Percentiles rank a stretch among this genome's conserved stretches.
These are phyloP conservation scores for Porodaedalea pini DNA, from an alignment of 1,284 basidiomycete species.

Conservation along the genomic window DNA sequence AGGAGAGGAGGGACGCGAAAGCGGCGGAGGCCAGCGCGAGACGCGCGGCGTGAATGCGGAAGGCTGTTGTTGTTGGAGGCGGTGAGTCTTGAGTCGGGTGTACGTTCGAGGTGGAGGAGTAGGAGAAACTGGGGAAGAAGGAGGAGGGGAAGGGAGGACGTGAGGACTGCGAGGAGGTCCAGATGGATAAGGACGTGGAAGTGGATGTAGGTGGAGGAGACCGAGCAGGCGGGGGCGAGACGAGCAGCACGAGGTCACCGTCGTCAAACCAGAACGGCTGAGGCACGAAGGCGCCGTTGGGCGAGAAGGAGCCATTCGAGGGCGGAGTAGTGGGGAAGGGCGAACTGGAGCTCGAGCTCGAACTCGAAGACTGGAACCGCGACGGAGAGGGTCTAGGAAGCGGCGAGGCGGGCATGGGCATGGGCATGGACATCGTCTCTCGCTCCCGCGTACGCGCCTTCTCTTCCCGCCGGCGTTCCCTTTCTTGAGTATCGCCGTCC, in stretches of 20 bases:
- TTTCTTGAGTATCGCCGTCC: background rate
- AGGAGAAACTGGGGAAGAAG: no score
- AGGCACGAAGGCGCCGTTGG: background rate
- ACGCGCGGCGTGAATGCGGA: slow-evolving; percentile 32
- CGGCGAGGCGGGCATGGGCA: background rate
- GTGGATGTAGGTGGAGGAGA: no score
- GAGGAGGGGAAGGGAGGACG: background rate
- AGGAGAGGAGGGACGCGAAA: slow-evolving; percentile 5
- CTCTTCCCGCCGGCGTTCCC: background rate
- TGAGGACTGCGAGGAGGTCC: background rate
- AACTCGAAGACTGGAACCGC: background rate
- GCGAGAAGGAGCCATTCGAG: background rate
- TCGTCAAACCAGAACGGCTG: slow-evolving; percentile 29
- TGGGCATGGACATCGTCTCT: background rate
- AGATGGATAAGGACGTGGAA: slow-evolving; percentile 18
- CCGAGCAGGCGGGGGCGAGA: slow-evolving; percentile 4
- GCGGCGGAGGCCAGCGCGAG: slow-evolving; percentile 15
- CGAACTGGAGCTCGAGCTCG: background rate
- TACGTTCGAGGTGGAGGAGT: background rate
- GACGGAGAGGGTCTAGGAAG: background rate
- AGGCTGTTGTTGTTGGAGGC: slow-evolving; percentile 9
- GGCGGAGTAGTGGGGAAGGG: background rate
- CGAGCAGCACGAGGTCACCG: slow-evolving; percentile 31
- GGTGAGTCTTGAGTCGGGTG: background rate
- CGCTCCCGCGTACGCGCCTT: background rate